Evolutionary conservation across 805 yeast species (phyloP).

Genomic region (Wickerhamiella sergipiensis): DNA sequence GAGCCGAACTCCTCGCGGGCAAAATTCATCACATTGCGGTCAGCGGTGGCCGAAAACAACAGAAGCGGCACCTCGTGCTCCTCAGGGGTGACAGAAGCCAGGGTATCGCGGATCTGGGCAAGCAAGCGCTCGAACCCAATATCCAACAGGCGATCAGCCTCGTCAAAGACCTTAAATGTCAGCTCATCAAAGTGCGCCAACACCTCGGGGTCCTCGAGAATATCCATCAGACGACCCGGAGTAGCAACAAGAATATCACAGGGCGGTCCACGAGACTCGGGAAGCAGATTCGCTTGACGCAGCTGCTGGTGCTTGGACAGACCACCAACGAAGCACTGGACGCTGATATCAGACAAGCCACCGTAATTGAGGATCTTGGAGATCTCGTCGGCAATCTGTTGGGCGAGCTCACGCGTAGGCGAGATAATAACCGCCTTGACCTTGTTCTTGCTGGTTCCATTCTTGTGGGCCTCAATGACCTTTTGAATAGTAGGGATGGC

Average conservation of each 20-base stretch:
- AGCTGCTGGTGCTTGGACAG: conserved; percentile 30
- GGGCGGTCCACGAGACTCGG: conserved; percentile 27
- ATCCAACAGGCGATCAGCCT: conserved; percentile 79
- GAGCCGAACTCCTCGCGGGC: conserved; percentile 37
- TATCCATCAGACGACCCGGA: conserved; percentile 71
- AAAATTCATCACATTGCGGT: conserved; percentile 47
- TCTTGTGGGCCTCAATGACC: conserved; percentile 27
- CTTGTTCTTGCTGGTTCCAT: conserved; percentile 22
- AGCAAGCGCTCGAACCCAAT: conserved; percentile 65
- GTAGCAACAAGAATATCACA: conserved; percentile 64
- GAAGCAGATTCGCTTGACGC: conserved; percentile 18
- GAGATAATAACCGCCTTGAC: conserved; percentile 59
- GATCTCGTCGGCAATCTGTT: conserved; percentile 61
- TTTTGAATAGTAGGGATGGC: conserved; percentile 66
- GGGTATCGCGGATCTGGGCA: conserved; percentile 26
- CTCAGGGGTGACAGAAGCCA: conserved; percentile 36
- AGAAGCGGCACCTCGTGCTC: conserved; percentile 38
- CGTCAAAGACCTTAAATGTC: conserved; percentile 65
- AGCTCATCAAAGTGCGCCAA: conserved; percentile 38
- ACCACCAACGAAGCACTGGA: conserved; percentile 59
- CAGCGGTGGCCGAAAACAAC: conserved; percentile 82
- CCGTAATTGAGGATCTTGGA: conserved; percentile 30
- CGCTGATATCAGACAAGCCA: conserved; percentile 23
- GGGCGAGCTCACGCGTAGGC: conserved; percentile 86
- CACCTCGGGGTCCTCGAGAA: conserved; percentile 34